Conservation (phyloP, 192 early-diverging fungal genomes). For the Gamsiella multidivaricata region DNA sequence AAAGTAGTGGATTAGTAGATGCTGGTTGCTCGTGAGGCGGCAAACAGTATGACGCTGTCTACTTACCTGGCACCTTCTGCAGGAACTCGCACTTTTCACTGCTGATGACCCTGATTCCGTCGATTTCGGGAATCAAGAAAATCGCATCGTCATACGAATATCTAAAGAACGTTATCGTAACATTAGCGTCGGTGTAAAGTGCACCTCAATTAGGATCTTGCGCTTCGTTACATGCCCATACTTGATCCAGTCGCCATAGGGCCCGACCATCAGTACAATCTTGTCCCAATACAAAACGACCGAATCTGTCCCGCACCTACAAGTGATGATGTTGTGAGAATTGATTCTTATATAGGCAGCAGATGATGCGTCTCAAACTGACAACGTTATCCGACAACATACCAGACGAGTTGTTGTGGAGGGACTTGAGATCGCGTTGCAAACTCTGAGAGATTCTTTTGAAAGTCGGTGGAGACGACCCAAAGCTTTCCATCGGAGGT, state of each 20-base stretch:
- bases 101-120: slow-evolving; percentile 91
- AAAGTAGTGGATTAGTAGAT: no score
- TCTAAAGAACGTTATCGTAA: slow-evolving; percentile 28
- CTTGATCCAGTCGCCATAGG: slow-evolving; percentile 91
- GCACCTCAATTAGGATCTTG: no score
- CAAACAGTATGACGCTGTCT: neutral
- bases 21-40: no score
- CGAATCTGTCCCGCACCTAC: slow-evolving; percentile 95
- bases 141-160: slow-evolving; percentile 82
- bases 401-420: slow-evolving; percentile 85
- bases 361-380: no score
- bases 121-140: slow-evolving; percentile 88
- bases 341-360: no score
- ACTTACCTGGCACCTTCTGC: slow-evolving; percentile 83
- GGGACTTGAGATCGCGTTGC: slow-evolving; percentile 69
- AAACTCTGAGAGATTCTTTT: slow-evolving; percentile 91
- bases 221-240: slow-evolving; percentile 15
- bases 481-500: slow-evolving; percentile 81
- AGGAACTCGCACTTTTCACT: slow-evolving; percentile 87
- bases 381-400: slow-evolving; percentile 32
- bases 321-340: no score
- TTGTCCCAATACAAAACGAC: slow-evolving; percentile 89
- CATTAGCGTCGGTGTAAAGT: slow-evolving; percentile 4
- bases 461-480: slow-evolving; percentile 96
- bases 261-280: slow-evolving; percentile 90